A percentile compares a stretch with the other conserved stretches of the same genome.
Evolutionary conservation across 2,329 filamentous ascomycete species (phyloP).

Genomic region (Calonectria hongkongensis): DNA sequence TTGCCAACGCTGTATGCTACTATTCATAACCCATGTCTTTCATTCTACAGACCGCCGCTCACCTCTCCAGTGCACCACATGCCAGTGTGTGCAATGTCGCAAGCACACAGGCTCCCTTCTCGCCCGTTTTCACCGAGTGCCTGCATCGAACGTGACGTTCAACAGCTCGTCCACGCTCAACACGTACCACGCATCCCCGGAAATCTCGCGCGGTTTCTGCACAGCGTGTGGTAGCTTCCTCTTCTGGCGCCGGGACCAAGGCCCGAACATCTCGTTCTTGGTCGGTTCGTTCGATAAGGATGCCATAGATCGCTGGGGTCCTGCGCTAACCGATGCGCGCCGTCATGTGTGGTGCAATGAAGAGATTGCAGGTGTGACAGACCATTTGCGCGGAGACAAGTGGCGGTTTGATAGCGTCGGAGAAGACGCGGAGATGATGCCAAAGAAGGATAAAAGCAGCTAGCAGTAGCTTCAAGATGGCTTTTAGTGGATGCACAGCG

Average conservation of each 20-base stretch:
- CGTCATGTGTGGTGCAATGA: slow-evolving; percentile 25
- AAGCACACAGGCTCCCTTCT: slow-evolving; percentile 21
- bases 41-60: background rate
- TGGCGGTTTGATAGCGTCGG: slow-evolving; percentile 21
- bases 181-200: slow-evolving; percentile 14
- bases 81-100: slow-evolving; percentile 23
- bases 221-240: slow-evolving; percentile 17
- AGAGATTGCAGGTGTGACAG: slow-evolving; percentile 22
- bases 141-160: background rate
- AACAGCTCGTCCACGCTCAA: slow-evolving; percentile 11
- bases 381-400: slow-evolving; percentile 10
- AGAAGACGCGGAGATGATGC: slow-evolving; percentile 3
- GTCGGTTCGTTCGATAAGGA: slow-evolving; percentile 20
- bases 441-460: background rate
- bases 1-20: slow-evolving; percentile 14
- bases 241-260: slow-evolving; percentile 20
- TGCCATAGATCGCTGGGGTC: slow-evolving; percentile 20
- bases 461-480: background rate
- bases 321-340: slow-evolving; percentile 1
- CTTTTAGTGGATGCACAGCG: background rate
- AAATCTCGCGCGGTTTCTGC: slow-evolving; percentile 23
- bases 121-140: slow-evolving; percentile 15
- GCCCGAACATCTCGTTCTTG: slow-evolving; percentile 19
- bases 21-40: background rate
- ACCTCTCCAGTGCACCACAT: slow-evolving; percentile 9